Evolutionary conservation across 2,329 filamentous ascomycete species (phyloP), one percentile per base, ranked within the genome.

Genomic region (Phaeosphaeriaceae sp.): DNA sequence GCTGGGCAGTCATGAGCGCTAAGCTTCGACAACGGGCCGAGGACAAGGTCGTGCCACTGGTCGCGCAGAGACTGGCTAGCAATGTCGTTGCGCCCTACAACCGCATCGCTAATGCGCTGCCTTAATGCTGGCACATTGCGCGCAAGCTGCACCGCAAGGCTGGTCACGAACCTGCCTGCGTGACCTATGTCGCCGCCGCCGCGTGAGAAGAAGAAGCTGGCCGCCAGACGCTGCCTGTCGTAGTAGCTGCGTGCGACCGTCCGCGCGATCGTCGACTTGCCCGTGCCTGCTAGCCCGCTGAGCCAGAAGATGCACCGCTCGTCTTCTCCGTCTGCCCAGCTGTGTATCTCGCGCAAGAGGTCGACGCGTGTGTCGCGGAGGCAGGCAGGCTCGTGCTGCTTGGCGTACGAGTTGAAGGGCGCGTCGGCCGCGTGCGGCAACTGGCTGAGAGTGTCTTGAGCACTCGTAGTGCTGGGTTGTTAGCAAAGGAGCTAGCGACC

Each of bases 261-360:
- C 10, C 67, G 67, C 17, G 72, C 62, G n/a, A 76, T 66, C 0
- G 75, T 76, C 1, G 71, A 75, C 47, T 76, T 77, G 17, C 75
- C 72, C 13, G 65, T 74, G 19, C 75, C 74, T 3, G 73, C 72
- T 47, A 67, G 60, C 7, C 72, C 71, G 15, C 42, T 59, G 1
- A 75, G 61, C 74, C 71, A 76, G 65, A 67, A 76, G 50, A 75
- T 67, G 42, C 54, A 56, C 31, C 52, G 59, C 31, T 60, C 55
- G 6, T 62, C 47, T 51, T 27, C 21, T 27, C 51, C 57, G 2
- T 65, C 56, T 22, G 58, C 59, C 71, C 69, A 74, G 7, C 24
- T 20, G n/a, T 53, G 9, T 58, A 76, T 72, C 22, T 66, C 44
- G 2, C 58, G 5, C 2, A 74, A 64, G 17, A 76, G 58, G 10